Evolutionary conservation across 805 yeast genomes (phyloP), one percentile per base, ranked within the genome.

Genomic region (Blastobotrys terrestris): DNA sequence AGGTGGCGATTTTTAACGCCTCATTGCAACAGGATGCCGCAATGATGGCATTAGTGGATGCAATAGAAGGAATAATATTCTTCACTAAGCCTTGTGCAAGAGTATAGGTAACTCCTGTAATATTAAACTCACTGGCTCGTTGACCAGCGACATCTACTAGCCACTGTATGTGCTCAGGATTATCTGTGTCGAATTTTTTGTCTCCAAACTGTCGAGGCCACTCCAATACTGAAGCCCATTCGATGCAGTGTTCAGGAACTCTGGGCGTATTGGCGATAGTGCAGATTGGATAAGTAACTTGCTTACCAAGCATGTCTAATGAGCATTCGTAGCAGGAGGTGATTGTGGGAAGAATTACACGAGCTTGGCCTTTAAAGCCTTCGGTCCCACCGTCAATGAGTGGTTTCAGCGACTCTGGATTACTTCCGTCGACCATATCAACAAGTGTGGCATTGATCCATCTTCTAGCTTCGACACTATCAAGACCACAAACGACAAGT

Each of bases 221-320:
- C 59, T 80, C 83, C 2, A 87, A 72, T 31, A 82, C 84, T 54
- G 81, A 80, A 0, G 92, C 90, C 85, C 94, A 92, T 66, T 91
- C 96, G 7, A 92, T 83, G 62, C 97, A 90, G 67, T 92, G 98
- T 61, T 91, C 97, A 0, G 97, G 94, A 6, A 89, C 69, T 55
- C 98, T 71, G n/a, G 98, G 98, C 6, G 94, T 89, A 54, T 90
- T 86, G 1, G 97, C 95, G 49, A 94, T 84, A 0, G 98, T 94
- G 67, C 98, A 94, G 58, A 92, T 83, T 1, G 98, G 97, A 60
- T 83, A 87, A 0, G 89, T 83, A 7, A 73, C 72, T 55, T 77
- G 80, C 21, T 72, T 67, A 2, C 76, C 72, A 43, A 90, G 72
- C 66, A 95, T 77, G 54, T 84, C 86, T 50, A 87, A 72, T 3